Evolutionary conservation across 2,329 filamentous ascomycete species (phyloP), one percentile per base, ranked within the genome.

Genomic region (Alternaria tenuissima): DNA sequence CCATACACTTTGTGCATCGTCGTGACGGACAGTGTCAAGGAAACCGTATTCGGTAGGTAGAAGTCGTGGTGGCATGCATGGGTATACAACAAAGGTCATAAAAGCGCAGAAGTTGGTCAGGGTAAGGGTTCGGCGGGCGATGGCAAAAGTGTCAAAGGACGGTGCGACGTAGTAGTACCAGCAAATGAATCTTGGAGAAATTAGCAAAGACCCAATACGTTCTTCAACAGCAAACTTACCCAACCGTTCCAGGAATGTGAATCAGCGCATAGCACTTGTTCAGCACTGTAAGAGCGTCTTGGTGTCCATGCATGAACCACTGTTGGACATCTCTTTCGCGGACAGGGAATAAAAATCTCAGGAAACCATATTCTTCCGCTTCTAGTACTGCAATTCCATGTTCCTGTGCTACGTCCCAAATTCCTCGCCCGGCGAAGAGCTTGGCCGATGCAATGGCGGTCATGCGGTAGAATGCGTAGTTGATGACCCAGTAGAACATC

Each of bases 401-500:
- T 46, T 81, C 80, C 70, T 87, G 82, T 1, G 86, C 85, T 20
- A 85, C 81, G 55, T 86, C 79, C 82, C 85, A 87, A 30, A 87
- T 83, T 12, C 80, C 81, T 16, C 81, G 81, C 44, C 83, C 82
- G 36, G 84, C 84, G 58, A 86, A 87, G 55, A 85, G 78, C 48
- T 76, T 75, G 58, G 84, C 81, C 2, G 85, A 83, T 7, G 84
- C 74, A 16, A 83, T 78, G 16, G 85, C 83, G 7, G 87, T 89
- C 75, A 87, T 80, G 38, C 84, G 82, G 78, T 91, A 91, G 72
- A 89, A 88, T 46, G 84, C 81, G 64, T 88, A 86, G 70, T 88
- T 90, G 67, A 91, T 82, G 43, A 85, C 82, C 89, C 89, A 91
- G 79, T 91, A 91, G 75, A 91, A 90, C 87, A 91, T 91, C 76